Conservation (phyloP, 2,329 filamentous ascomycete genomes). For the Aurifilum marmelostoma region DNA sequence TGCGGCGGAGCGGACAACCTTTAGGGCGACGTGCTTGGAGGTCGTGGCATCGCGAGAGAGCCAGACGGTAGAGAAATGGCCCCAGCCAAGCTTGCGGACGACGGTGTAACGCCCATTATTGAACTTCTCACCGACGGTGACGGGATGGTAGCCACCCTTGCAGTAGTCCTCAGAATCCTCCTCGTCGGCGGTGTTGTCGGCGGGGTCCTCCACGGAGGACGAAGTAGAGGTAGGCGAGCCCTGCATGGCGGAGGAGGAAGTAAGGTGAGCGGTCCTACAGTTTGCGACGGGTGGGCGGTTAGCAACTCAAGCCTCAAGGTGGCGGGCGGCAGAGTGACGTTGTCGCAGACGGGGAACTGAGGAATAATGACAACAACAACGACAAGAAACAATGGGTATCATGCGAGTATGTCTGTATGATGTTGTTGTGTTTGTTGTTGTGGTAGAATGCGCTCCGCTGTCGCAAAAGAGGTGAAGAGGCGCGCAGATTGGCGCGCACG, state of each 20-base stretch:
- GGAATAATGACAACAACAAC: background rate
- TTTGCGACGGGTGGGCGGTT: constrained; percentile 33
- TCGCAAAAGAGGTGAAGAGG: constrained; percentile 5
- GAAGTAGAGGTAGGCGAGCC: constrained; percentile 74
- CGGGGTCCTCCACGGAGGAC: constrained; percentile 78
- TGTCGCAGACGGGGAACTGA: background rate
- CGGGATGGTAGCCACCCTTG: constrained; percentile 97
- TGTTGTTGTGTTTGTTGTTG: constrained; percentile 17
- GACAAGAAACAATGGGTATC: background rate
- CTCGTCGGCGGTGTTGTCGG: constrained; percentile 94
- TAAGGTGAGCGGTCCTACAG: constrained; percentile 58
- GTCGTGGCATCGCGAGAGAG: constrained; percentile 80
- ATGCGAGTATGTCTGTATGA: background rate
- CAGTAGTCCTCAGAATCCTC: constrained; percentile 99
- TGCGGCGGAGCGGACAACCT: constrained; percentile 94
- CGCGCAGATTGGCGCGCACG: constrained; percentile 13
- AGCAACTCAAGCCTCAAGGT: constrained; percentile 31
- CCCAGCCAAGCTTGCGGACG: constrained; percentile 95
- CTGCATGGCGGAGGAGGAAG: constrained; percentile 57
- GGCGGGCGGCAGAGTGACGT: background rate
- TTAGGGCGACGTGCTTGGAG: constrained; percentile 93
- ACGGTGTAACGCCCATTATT: constrained; percentile 97
- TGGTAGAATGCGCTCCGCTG: constrained; percentile 15
- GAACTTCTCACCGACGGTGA: constrained; percentile 92
- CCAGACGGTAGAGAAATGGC: constrained; percentile 98